These are phyloP conservation scores for Dryadomyces quercus-mongolicae DNA, from an alignment of 2,329 filamentous ascomycete genomes.

Conservation along the genomic window DNA sequence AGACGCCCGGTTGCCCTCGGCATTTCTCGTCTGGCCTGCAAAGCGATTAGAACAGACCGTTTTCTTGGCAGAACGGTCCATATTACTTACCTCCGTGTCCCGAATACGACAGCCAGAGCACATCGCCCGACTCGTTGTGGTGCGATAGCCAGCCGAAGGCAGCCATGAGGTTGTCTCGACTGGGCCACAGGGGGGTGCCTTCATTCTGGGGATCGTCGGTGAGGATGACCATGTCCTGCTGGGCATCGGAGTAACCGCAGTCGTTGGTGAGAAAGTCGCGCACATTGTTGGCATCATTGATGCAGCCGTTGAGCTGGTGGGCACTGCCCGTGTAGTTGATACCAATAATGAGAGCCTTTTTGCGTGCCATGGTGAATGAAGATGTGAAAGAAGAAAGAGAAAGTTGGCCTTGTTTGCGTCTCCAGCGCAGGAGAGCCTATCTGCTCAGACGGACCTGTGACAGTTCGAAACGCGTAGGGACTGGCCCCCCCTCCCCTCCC, in stretches of 20 bases:
- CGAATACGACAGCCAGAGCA: slow-evolving; percentile 44
- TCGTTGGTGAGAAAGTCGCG: slow-evolving; percentile 24
- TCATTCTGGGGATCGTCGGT: slow-evolving; percentile 20
- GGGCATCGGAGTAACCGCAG: slow-evolving; percentile 21
- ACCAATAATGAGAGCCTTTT: slow-evolving; percentile 27
- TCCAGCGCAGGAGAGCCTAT: too few relatives aligned
- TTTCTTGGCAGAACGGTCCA: not conserved
- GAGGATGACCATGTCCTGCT: slow-evolving; percentile 23
- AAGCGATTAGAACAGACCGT: not conserved
- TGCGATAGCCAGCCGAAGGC: slow-evolving; percentile 47
- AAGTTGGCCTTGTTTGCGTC: not conserved
- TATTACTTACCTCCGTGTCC: slow-evolving; percentile 36
- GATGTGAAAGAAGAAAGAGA: not conserved
- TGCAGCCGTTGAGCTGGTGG: slow-evolving; percentile 45
- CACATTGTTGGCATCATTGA: slow-evolving; percentile 24
- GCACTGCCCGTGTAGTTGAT: slow-evolving; percentile 49
- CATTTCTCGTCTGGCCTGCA: slow-evolving; percentile 31
- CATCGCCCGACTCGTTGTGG: slow-evolving; percentile 33
- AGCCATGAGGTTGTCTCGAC: slow-evolving; percentile 23
- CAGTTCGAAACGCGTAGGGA: not conserved
- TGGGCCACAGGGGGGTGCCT: slow-evolving; percentile 22
- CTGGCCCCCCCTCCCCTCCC: not conserved
- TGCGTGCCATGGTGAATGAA: slow-evolving; percentile 11
- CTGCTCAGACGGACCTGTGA: not conserved
- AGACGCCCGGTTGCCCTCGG: slow-evolving; percentile 24